phyloP scores from a whole-genome alignment of 306 rosid species.

The Citrullus amarus region DNA sequence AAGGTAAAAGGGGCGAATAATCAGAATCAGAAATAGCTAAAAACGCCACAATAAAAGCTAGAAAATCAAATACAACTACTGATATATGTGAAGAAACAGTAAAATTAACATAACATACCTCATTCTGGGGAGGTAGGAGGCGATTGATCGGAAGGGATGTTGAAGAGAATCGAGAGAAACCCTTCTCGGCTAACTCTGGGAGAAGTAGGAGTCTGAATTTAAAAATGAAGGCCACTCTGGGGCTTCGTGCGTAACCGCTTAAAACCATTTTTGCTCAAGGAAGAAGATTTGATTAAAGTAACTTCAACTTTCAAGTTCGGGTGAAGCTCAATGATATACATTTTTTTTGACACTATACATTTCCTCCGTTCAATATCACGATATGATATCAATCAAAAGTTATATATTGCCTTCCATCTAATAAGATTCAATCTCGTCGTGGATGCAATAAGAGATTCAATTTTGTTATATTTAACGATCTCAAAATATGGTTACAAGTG shows the following conservation, averaged over 20 bases:
- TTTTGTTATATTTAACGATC: too few species aligned
- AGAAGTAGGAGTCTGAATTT: neutral
- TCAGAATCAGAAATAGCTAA: neutral
- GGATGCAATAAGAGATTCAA: too few species aligned
- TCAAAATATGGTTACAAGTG: too few species aligned
- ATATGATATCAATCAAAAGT: too few species aligned
- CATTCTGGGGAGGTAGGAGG: neutral
- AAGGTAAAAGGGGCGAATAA: neutral
- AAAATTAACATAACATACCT: neutral
- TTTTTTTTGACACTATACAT: too few species aligned
- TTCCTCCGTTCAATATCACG: too few species aligned
- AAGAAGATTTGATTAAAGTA: neutral
- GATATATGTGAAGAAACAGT: neutral
- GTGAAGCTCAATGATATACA: neutral
- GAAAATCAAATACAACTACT: neutral
- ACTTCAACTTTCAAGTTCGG: neutral
- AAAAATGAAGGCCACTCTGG: neutral
- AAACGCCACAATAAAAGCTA: neutral
- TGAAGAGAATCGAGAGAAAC: neutral
- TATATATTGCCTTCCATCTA: too few species aligned
- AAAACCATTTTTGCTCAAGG: neutral
- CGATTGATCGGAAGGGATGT: neutral
- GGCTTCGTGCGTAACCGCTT: neutral
- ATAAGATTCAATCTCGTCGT: too few species aligned
- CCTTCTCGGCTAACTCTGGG: neutral